Evolutionary conservation across 176 grass and related monocot species (phyloP), one percentile per base, ranked within the genome.

Genomic region (Pontederia paniculata): DNA sequence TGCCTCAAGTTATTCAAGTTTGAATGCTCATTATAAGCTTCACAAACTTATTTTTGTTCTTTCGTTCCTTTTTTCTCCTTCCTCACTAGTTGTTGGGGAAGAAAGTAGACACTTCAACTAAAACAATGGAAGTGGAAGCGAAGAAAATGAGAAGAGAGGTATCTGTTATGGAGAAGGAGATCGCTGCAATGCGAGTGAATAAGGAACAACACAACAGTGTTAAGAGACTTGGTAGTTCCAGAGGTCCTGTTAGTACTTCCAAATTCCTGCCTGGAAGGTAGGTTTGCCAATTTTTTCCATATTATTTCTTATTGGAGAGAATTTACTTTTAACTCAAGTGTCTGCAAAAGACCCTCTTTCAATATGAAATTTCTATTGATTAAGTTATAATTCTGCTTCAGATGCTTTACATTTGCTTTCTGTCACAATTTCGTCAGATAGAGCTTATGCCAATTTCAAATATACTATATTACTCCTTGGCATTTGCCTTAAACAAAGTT

Each of bases 41-140:
- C 23, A 51, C 25, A 72, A 6, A 37, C 50, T 28, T 60, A 22
- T 10, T 44, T 42, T 17, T 7, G 8, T 65, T 72, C 9, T 54
- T 8, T 49, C 52, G 73, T 69, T 9, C 9, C 42, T 16, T 73
- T 54, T 44, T 67, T 80, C 44, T 73, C 47, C 77, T 66, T 5
- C 23, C 46, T 63, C 18, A 67, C 20, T 55, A 97, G 93, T 84
- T 97, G 83, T 44, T 97, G 45, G 86, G 77, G 53, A 97, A 88
- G 83, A 97, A 97, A 83, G 83, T 97, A 13, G 86, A 97, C 49
- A 97, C 80, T 49, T 73, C 90, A 75, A 91, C 93, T 58, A 97
- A 88, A 65, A 86, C 86, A 20, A 97, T 84, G 86, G 86, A 97
- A 60, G 88, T 88, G 42, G 83, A 97, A 43, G 74, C 74, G 21